Evolutionary conservation across 768 basidiomycete species (phyloP).

Genomic region (Suillus sp.): DNA sequence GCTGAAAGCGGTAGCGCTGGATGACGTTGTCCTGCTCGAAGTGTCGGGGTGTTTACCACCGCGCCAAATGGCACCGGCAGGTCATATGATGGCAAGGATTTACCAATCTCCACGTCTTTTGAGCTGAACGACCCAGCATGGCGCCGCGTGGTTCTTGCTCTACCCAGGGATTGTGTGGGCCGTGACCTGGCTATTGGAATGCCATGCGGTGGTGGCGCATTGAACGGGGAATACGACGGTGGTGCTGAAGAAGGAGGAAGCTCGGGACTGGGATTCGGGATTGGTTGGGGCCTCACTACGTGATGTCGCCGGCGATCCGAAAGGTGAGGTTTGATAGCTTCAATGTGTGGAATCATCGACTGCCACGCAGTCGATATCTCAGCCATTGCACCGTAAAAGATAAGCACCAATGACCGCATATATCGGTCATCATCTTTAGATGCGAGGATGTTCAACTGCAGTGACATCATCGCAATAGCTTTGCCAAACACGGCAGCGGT

Average conservation of each 20-base stretch:
- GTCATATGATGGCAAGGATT: constrained; percentile 70
- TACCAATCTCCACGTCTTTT: constrained; percentile 89
- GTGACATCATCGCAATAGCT: constrained; percentile 78
- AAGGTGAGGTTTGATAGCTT: constrained; percentile 67
- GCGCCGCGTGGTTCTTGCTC: constrained; percentile 63
- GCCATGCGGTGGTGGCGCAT: constrained; percentile 24
- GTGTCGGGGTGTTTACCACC: constrained; percentile 28
- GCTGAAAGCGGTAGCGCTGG: constrained; percentile 40
- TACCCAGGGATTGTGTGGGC: constrained; percentile 33
- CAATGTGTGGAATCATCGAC: constrained; percentile 68
- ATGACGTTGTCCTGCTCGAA: constrained; percentile 55
- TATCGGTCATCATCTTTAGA: constrained; percentile 83
- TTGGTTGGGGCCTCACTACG: constrained; percentile 32
- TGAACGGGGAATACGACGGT: constrained; percentile 27
- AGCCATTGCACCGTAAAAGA: constrained; percentile 86
- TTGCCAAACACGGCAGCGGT: constrained; percentile 83
- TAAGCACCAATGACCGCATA: constrained; percentile 81
- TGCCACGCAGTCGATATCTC: constrained; percentile 90
- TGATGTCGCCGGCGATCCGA: constrained; percentile 44
- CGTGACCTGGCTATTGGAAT: constrained; percentile 34
- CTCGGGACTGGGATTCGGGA: constrained; percentile 30
- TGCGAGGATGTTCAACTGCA: constrained; percentile 80
- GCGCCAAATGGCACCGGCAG: constrained; percentile 31
- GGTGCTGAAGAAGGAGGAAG: constrained; percentile 31
- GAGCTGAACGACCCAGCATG: constrained; percentile 96